Evolutionary conservation across 2,329 filamentous ascomycete genomes (phyloP), one percentile per base, ranked within the genome.

Genomic region (Ophiostoma novo-ulmi): DNA sequence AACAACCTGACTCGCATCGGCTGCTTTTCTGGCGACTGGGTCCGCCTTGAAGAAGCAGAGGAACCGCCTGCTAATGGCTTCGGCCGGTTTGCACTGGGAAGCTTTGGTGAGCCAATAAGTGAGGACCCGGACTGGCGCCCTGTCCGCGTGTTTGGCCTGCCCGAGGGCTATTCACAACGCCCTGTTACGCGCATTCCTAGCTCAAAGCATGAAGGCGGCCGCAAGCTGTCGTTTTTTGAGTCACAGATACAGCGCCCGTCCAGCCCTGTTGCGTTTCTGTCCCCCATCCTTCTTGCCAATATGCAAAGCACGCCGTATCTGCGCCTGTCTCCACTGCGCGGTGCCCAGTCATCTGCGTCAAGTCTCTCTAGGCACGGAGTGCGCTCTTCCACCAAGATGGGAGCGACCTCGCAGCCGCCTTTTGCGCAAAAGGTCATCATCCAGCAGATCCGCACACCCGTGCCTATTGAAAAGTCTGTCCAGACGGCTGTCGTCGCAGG

Each of bases 11-110:
- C 92, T 17, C 93, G 94, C 75, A 90, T 99, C 70, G 94, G 94
- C 20, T 98, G 94, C 79, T 99, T 99, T 78, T 98, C 94, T 0
- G 95, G 95, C 39, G 95, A 99, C 77, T 99, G 95, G 95, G 93
- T 97, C 13, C 89, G 91, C 31, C 84, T 97, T 13, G 93, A 97
- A 80, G 85, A 88, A 6, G 86, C 91, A 0, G 86, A 91, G 74
- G 92, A 93, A 77, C 91, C 92, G 72, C 90, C 86, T 31, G 81
- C 83, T 20, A 90, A 88, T 78, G 91, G 84, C 22, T 87, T 87
- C 74, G 91, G 86, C 68, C 82, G 85, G 0, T 91, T 89, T 81
- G 89, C 89, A 1, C 82, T 93, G 3, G 88, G 88, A 31, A 89
- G 87, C 73, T 91, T 89, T 74, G 86, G 85, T 7, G 83, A 86